Conservation (phyloP, 108 stramenopile species). For the Cyclotella sp. region DNA sequence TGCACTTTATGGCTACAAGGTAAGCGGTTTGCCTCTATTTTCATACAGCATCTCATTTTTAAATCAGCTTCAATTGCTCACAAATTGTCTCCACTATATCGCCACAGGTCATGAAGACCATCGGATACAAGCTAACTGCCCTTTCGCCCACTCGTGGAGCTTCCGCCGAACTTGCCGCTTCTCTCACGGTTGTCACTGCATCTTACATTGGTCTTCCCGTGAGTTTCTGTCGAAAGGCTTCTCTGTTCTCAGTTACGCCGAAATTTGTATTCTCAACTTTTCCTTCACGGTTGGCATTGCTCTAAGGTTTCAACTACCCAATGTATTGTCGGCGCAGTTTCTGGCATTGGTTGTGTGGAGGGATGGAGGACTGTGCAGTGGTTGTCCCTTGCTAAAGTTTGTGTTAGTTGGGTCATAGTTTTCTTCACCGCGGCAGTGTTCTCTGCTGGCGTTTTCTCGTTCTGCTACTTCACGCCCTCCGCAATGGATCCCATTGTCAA, state of each 20-base stretch:
- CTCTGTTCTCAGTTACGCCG: too few species aligned
- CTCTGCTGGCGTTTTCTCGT: slow-evolving; percentile 56
- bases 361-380: slow-evolving; percentile 57
- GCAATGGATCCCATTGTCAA: not conserved
- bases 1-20: slow-evolving; percentile 59
- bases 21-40: too few species aligned
- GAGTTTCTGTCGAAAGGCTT: too few species aligned
- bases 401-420: slow-evolving; percentile 57
- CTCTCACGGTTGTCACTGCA: slow-evolving; percentile 65
- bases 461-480: slow-evolving; percentile 21
- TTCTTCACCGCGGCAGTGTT: slow-evolving; percentile 47
- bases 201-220: slow-evolving; percentile 50
- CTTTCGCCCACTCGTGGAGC: slow-evolving; percentile 70
- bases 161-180: slow-evolving; percentile 65
- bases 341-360: slow-evolving; percentile 64
- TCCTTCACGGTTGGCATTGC: not conserved
- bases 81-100: too few species aligned
- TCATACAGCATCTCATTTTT: too few species aligned
- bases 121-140: slow-evolving; percentile 59
- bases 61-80: too few species aligned
- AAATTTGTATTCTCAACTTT: not conserved
- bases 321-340: slow-evolving; percentile 69
- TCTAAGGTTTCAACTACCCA: slow-evolving; percentile 76
- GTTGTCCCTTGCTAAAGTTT: slow-evolving; percentile 37
- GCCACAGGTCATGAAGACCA: slow-evolving; percentile 45